Evolutionary conservation across 2,329 filamentous ascomycete genomes (phyloP), one percentile per base, ranked within the genome.

Genomic region (Alternaria sp.): DNA sequence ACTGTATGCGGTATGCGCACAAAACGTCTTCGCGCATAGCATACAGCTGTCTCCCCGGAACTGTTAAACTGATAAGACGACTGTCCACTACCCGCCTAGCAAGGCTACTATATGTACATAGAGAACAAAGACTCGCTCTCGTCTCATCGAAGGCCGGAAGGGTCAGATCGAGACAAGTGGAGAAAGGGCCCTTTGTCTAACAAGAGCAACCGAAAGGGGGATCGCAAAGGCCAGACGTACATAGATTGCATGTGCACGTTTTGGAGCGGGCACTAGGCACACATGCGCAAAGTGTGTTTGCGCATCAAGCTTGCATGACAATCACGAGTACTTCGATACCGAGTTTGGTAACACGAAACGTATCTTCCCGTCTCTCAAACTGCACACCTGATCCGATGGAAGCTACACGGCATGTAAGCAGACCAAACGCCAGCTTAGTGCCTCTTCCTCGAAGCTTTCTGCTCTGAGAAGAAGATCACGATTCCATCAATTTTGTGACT

Each of bases 241-340:
- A 28, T 20, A 16, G 34, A 9, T 8, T 34, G 25, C 12, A 38
- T 40, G 50, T 11, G 50, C 11, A 52, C 36, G 25, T 22, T 52
- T 25, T 41, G 16, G 32, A 50, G 16, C 32, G 14, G 20, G 34
- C 34, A 12, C 20, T 18, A 8, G 30, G 30, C 20, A 50, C 30
- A 20, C 20, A 50, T 20, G 14, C 46, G 14, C 32, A 16, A 36
- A 3, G 20, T 43, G 46, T 51, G 53, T 64, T 59, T 64, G 59
- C 55, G 44, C 53, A 51, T 53, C 48, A 22, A 3, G 53, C 25
- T 49, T 54, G 48, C 41, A 28, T 27, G 44, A 50, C 50, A 53
- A 63, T 46, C 54, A 51, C 28, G 43, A 25, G 14, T 54, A 32
- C 41, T 22, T 51, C 12, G n/a, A 45, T 36, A 28, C 51, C 45